phyloP scores from a whole-genome alignment of 2,329 filamentous ascomycete genomes.

The Colletotrichum sublineola region DNA sequence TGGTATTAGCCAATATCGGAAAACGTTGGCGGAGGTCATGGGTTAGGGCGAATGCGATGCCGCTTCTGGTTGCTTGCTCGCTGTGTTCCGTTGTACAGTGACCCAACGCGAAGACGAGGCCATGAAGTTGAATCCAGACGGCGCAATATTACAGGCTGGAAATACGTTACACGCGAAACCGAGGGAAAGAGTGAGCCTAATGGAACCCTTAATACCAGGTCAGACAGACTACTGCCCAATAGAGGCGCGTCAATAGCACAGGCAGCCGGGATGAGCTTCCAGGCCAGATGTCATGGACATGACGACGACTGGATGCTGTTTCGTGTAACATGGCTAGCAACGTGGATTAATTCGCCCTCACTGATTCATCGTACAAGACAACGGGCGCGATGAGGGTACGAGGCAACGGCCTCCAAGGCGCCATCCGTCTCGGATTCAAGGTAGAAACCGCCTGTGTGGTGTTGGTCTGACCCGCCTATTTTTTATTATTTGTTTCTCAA shows the following conservation, averaged over 20 bases:
- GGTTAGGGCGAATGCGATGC: background rate
- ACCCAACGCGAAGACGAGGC: constrained; percentile 30
- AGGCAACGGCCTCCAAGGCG: constrained; percentile 3
- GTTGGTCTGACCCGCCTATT: constrained; percentile 5
- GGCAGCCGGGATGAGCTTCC: background rate
- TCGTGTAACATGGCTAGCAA: constrained; percentile 2
- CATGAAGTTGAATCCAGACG: constrained; percentile 17
- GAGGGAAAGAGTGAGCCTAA: constrained; percentile 2
- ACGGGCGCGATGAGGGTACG: background rate
- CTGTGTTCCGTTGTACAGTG: constrained; percentile 17
- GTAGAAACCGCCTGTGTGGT: background rate
- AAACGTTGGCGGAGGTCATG: background rate
- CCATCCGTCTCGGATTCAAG: constrained; percentile 26
- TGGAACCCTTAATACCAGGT: background rate
- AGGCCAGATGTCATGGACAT: background rate
- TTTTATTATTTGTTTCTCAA: background rate
- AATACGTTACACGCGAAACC: constrained; percentile 33
- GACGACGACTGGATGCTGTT: constrained; percentile 4
- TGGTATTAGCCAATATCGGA: background rate
- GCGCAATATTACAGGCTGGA: constrained; percentile 13
- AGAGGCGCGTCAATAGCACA: constrained; percentile 4
- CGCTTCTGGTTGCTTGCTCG: constrained; percentile 2
- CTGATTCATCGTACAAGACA: background rate
- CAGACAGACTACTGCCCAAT: constrained; percentile 24
- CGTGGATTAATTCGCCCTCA: constrained; percentile 16